Base-by-base conservation (phyloP, 306 rosid species). In the Begonia peltatifolia region DNA sequence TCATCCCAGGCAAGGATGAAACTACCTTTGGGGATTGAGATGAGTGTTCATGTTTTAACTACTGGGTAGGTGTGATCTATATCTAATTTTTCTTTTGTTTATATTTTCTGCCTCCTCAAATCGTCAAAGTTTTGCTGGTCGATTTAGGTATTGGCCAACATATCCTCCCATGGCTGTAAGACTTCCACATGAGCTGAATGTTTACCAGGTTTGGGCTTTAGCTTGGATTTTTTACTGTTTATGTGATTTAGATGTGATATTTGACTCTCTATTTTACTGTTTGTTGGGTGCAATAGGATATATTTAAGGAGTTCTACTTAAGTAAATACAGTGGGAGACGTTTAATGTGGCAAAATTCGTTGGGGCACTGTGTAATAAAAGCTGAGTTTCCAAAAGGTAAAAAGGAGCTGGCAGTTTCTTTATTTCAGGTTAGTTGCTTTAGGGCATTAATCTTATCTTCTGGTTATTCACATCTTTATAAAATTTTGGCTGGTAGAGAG, bases 141-240 rank as follows among this genome's bases (percentile, higher is more conserved):
- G 57, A 46, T 51, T 71, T 75, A 92, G 99, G 81, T 92, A 92
- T 61, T 92, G 99, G 99, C 99, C 99, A 60, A 92, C 96, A 36
- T 92, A 92, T 65, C 88, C 99, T 14, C 99, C 99, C 69, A 87
- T 92, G 99, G 94, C 83, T 72, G 90, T 92, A 59, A 92, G 99
- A 71, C 99, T 92, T 67, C 99, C 99, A 67, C 99, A 87, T 76
- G 99, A 92, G 60, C 67, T 92, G 79, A 92, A 92, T 53, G 99
- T 92, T 50, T 92, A 92, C 70, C 99, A 92, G 99, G 99, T 92
- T 70, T 58, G 66, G 66, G 59, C 9, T 30, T 5, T 30, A 7
- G 38, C 38, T 30, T 7, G 8, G 2, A 30, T 30, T 30, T 30
- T 7, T 30, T 7, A 6, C 9, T 1, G 9, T 30, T 1, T 5